phyloP scores from a whole-genome alignment of 208 protist species.

The Trypanosomatidae sp. region DNA sequence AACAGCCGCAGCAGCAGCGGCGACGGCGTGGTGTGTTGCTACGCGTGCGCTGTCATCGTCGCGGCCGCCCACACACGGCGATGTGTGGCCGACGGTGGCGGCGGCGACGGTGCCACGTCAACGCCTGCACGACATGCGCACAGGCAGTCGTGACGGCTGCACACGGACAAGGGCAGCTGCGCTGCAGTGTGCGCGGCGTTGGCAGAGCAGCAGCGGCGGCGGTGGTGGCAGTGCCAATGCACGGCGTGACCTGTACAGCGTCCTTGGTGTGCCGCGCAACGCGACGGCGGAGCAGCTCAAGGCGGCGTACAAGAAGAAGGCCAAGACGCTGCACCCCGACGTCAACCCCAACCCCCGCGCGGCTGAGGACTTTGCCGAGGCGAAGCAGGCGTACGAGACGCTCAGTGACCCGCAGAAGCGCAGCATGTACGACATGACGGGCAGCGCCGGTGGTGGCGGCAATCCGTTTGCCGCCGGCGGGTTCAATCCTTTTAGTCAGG shows the following conservation, averaged over 20 bases:
- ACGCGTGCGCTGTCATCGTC: too few relatives aligned
- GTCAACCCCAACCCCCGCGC: conserved; percentile 70
- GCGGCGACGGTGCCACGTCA: too few relatives aligned
- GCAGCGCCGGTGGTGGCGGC: conserved; percentile 35
- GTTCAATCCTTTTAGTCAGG: conserved; percentile 25
- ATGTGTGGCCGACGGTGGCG: too few relatives aligned
- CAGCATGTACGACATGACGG: conserved; percentile 87
- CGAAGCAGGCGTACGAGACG: conserved; percentile 87
- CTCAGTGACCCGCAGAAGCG: conserved; percentile 82
- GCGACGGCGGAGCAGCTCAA: conserved; percentile 79
- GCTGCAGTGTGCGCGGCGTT: neutral
- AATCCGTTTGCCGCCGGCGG: conserved; percentile 21
- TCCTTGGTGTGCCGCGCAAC: conserved; percentile 67
- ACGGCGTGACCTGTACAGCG: conserved; percentile 70
- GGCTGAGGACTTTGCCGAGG: conserved; percentile 77
- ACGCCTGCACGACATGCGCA: too few relatives aligned
- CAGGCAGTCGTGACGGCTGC: too few relatives aligned
- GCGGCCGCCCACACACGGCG: too few relatives aligned
- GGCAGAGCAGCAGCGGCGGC: neutral
- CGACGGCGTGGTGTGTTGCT: too few relatives aligned
- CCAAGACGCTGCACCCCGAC: conserved; percentile 81
- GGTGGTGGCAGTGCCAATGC: conserved; percentile 12
- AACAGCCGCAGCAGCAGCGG: too few relatives aligned
- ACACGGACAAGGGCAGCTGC: neutral
- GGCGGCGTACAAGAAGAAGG: conserved; percentile 70